Evolutionary conservation across 768 basidiomycete genomes (phyloP).

Genomic region (Mrakia gelida): DNA sequence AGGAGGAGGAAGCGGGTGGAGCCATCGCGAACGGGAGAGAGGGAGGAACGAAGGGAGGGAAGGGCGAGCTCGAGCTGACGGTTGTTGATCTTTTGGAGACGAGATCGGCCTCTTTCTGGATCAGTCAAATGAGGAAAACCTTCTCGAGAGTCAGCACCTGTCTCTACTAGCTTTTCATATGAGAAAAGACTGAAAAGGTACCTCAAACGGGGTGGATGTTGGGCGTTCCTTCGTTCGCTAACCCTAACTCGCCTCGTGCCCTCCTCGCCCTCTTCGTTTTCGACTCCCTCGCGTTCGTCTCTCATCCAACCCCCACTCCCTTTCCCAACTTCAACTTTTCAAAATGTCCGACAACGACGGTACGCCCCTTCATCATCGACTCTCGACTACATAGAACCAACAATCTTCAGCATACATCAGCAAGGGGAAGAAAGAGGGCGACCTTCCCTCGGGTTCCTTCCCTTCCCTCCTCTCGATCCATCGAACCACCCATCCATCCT

Average conservation of each 20-base stretch:
- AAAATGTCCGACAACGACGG: slow-evolving; percentile 30
- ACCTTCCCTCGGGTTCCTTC: background rate
- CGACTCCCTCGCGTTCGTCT: background rate
- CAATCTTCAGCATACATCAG: background rate
- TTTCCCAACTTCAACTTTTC: background rate
- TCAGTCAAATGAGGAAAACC: no score
- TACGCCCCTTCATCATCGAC: slow-evolving; percentile 9
- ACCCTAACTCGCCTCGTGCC: no score
- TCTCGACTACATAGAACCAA: background rate
- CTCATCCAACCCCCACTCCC: background rate
- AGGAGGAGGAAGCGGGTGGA: background rate
- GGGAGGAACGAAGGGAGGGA: background rate
- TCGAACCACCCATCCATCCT: background rate
- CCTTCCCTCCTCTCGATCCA: background rate
- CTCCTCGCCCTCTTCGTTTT: no score
- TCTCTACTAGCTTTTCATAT: no score
- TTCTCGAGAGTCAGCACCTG: no score
- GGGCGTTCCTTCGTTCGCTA: no score
- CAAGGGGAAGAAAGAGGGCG: background rate
- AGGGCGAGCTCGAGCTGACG: background rate
- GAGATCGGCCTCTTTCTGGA: background rate
- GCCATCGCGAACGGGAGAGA: background rate
- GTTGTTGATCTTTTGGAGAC: background rate
- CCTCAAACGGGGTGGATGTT: no score
- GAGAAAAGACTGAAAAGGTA: no score